phyloP scores from a whole-genome alignment of 352 stramenopile genomes.

The Phytophthora vignae region DNA sequence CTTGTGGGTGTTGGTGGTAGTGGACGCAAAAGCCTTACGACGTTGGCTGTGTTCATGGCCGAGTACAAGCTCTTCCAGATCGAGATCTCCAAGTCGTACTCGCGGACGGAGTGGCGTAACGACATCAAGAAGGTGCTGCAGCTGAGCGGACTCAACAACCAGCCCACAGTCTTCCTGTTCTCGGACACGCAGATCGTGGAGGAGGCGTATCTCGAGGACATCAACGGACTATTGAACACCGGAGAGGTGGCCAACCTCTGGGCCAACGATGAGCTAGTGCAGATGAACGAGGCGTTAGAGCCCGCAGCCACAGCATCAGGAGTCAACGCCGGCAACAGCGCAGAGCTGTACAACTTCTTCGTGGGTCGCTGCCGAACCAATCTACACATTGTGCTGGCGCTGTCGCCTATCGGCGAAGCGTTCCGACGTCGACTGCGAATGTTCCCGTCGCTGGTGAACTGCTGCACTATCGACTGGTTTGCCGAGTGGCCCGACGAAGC shows the following conservation, averaged over 20 bases:
- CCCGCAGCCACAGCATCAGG: constrained; percentile 60
- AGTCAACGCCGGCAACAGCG: constrained; percentile 76
- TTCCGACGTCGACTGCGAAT: constrained; percentile 95
- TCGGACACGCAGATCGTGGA: constrained; percentile 95
- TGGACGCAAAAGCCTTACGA: constrained; percentile 93
- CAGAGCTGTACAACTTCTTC: constrained; percentile 93
- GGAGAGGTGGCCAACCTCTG: constrained; percentile 94
- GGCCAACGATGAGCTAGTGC: constrained; percentile 89
- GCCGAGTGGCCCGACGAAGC: constrained; percentile 96
- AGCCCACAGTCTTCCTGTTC: constrained; percentile 94
- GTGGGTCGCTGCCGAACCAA: constrained; percentile 92
- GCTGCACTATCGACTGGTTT: constrained; percentile 98
- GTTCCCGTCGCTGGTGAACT: constrained; percentile 97
- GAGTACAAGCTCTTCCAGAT: constrained; percentile 97
- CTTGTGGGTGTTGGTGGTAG: constrained; percentile 94
- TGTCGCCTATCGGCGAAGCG: constrained; percentile 94
- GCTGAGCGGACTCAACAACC: constrained; percentile 82
- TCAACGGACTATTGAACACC: constrained; percentile 95
- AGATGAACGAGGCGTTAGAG: constrained; percentile 83
- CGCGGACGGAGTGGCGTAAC: constrained; percentile 92
- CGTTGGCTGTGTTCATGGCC: constrained; percentile 93
- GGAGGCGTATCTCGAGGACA: constrained; percentile 93
- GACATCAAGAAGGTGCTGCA: constrained; percentile 92
- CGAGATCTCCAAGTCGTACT: constrained; percentile 96
- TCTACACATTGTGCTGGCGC: constrained; percentile 93